phyloP scores from a whole-genome alignment of 163 green algal genomes.

The Prototheca stagnorum region DNA sequence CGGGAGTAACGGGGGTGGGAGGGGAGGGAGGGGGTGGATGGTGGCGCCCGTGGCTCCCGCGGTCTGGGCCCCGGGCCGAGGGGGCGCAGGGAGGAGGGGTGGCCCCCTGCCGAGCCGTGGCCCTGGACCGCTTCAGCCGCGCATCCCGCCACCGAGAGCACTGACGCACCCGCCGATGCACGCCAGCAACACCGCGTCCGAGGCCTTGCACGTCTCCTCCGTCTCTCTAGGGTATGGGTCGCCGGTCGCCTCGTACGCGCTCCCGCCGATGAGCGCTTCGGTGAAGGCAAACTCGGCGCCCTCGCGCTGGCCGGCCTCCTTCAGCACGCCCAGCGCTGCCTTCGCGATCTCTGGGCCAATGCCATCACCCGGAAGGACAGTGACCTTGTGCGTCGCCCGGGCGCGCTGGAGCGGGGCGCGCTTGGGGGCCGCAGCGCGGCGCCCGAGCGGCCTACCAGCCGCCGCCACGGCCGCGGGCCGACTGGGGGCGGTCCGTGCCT shows the following conservation, averaged over 20 bases:
- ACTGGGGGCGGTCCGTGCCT: too few species aligned
- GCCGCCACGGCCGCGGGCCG: too few species aligned
- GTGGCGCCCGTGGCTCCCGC: too few species aligned
- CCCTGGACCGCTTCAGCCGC: background rate
- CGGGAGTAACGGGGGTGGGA: too few species aligned
- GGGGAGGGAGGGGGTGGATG: too few species aligned
- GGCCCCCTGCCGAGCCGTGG: background rate
- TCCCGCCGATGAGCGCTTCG: slow-evolving; percentile 72
- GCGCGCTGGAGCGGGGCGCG: too few species aligned
- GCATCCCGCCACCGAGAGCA: too few species aligned
- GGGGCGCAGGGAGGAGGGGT: too few species aligned
- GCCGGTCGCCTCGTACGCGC: slow-evolving; percentile 79
- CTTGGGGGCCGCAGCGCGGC: too few species aligned
- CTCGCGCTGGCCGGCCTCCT: slow-evolving; percentile 47
- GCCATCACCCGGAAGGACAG: slow-evolving; percentile 82
- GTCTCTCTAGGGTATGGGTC: slow-evolving; percentile 76
- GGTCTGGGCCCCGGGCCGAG: too few species aligned
- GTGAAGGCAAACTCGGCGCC: slow-evolving; percentile 67
- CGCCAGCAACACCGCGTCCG: slow-evolving; percentile 83
- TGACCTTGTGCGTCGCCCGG: slow-evolving; percentile 49
- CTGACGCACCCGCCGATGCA: slow-evolving; percentile 83
- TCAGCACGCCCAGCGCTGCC: slow-evolving; percentile 61
- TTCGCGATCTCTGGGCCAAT: slow-evolving; percentile 96
- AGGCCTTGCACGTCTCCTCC: slow-evolving; percentile 56
- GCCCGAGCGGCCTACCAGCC: too few species aligned